Evolutionary conservation across 2,329 filamentous ascomycete genomes (phyloP), one percentile per base, ranked within the genome.

Genomic region (Arthrobotrys entomopaga): DNA sequence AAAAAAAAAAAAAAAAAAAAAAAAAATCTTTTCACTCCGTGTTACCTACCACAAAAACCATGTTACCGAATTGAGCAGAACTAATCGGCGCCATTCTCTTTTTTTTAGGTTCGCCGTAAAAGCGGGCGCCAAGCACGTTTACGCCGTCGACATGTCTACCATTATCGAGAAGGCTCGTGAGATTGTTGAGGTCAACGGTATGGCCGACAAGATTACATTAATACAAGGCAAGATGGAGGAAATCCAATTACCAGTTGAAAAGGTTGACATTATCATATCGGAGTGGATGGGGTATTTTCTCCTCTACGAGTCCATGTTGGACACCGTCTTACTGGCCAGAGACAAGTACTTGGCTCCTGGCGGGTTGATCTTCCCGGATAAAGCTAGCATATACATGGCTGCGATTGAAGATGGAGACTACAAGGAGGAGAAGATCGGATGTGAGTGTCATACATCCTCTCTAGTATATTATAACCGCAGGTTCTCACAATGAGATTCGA

Each of bases 231-330:
- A 99, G 88, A 99, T 99, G 95, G 95, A 99, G 85, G 95, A 99
- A 84, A 93, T 99, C 52, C 86, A 91, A 80, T 86, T 99, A 76
- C 95, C 95, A 19, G 97, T 91, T 83, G 90, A 92, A 80, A 91
- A 98, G 84, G 95, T 99, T 77, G 95, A 99, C 81, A 99, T 99
- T 82, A 99, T 99, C 84, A 96, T 99, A 82, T 98, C 94, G 1
- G 95, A 99, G 86, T 99, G 95, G 95, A 99, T 99, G 95, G 95
- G 95, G 38, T 99, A 99, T 85, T 98, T 98, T 86, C 85, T 99
- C 61, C 89, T 99, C 75, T 99, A 99, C 84, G 95, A 99, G 88
- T 91, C 88, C 87, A 99, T 99, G 95, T 84, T 99, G 81, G 95
- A 99, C 84, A 99, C 95, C 34, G 95, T 99, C 58, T 87, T 99